phyloP scores from a whole-genome alignment of 1,284 basidiomycete species.

The Neotropicomus parvogracilis region DNA sequence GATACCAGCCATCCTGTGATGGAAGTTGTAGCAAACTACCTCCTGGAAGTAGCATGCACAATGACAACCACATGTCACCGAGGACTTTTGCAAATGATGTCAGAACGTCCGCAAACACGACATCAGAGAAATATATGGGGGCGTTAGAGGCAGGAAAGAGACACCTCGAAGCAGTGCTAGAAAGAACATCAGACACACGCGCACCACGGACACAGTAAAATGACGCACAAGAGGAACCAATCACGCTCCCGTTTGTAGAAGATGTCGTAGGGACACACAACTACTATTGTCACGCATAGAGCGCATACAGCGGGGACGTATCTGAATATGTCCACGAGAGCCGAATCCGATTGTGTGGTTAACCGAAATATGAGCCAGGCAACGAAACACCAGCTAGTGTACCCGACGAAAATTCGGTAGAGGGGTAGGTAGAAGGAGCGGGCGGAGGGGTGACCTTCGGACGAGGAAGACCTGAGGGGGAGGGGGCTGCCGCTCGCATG shows the following conservation, averaged over 20 bases:
- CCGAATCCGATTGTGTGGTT: constrained; percentile 53
- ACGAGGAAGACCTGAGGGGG: constrained; percentile 26
- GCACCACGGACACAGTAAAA: not conserved
- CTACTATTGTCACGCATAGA: constrained; percentile 52
- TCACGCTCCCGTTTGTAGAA: constrained; percentile 68
- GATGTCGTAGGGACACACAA: constrained; percentile 66
- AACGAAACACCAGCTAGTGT: constrained; percentile 53
- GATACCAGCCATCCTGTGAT: constrained; percentile 54
- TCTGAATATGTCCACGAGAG: constrained; percentile 69
- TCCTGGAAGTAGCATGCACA: constrained; percentile 75
- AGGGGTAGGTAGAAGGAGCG: constrained; percentile 49
- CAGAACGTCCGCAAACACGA: constrained; percentile 92
- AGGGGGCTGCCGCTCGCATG: constrained; percentile 34
- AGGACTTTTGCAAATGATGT: constrained; percentile 97
- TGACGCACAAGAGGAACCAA: constrained; percentile 68
- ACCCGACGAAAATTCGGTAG: constrained; percentile 65
- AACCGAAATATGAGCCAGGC: constrained; percentile 68
- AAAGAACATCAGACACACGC: constrained; percentile 6
- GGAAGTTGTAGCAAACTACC: constrained; percentile 70
- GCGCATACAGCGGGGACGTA: constrained; percentile 69
- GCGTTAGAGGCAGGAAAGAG: constrained; percentile 59
- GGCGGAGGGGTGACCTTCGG: constrained; percentile 33
- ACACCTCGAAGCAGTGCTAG: constrained; percentile 48
- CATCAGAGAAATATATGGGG: constrained; percentile 83
- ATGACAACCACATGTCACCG: constrained; percentile 89